Conservation (phyloP, 352 stramenopile genomes). For the Phytophthora ramorum region DNA sequence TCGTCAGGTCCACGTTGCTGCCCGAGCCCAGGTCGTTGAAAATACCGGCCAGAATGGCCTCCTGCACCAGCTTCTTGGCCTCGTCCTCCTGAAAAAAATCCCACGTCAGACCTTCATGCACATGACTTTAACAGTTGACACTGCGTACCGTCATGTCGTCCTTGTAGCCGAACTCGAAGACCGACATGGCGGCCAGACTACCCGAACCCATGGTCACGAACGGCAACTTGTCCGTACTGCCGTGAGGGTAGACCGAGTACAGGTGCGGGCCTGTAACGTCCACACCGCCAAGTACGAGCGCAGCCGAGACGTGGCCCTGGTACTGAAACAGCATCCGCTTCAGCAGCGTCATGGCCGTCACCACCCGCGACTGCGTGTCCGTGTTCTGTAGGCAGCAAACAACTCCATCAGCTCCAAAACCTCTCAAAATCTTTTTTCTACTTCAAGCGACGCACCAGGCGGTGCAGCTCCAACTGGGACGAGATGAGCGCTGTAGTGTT, state of each 20-base stretch:
- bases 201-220: slow-evolving; percentile 99
- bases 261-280: slow-evolving; percentile 96
- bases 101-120: not conserved
- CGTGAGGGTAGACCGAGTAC: slow-evolving; percentile 99
- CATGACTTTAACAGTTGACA: not conserved
- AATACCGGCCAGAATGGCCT: slow-evolving; percentile 96
- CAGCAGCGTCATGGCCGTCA: slow-evolving; percentile 97
- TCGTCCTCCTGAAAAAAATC: slow-evolving; percentile 86
- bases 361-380: slow-evolving; percentile 90
- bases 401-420: slow-evolving; percentile 10
- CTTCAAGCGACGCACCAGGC: slow-evolving; percentile 75
- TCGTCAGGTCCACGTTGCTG: slow-evolving; percentile 96
- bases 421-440: slow-evolving; percentile 3
- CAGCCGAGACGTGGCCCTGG: slow-evolving; percentile 96
- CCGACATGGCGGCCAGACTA: slow-evolving; percentile 97
- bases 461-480: slow-evolving; percentile 96
- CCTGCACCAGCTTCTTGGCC: slow-evolving; percentile 96
- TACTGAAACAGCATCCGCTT: slow-evolving; percentile 98
- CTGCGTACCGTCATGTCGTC: slow-evolving; percentile 89
- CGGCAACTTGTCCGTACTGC: slow-evolving; percentile 96
- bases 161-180: slow-evolving; percentile 96
- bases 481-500: slow-evolving; percentile 88
- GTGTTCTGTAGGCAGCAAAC: slow-evolving; percentile 60
- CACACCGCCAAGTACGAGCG: slow-evolving; percentile 97
- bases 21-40: slow-evolving; percentile 99